phyloP scores from a whole-genome alignment of 345 rosid genomes.

The Citropsis articulata region DNA sequence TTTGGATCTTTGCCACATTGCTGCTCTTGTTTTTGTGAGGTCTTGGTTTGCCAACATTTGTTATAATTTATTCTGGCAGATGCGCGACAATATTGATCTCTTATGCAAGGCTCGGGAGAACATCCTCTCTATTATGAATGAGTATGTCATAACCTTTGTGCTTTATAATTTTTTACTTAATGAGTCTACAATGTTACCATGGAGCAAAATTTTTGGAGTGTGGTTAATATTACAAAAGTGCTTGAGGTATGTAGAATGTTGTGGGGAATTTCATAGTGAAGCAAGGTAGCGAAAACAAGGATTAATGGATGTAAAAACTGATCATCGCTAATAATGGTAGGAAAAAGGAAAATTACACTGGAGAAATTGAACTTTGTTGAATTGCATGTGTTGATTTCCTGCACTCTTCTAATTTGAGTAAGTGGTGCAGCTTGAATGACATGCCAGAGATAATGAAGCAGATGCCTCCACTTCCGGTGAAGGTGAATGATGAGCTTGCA shows the following conservation, averaged over 20 bases:
- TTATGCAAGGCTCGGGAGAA: conserved; percentile 67
- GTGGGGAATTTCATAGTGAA: not conserved
- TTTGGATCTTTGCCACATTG: not conserved
- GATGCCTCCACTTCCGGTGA: conserved; percentile 85
- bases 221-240: not conserved
- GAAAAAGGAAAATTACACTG: not conserved
- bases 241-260: not conserved
- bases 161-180: conserved; percentile 9
- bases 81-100: conserved; percentile 60
- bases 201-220: not conserved
- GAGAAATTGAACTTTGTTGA: not conserved
- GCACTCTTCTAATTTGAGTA: conserved; percentile 15
- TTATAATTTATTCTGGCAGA: conserved; percentile 34
- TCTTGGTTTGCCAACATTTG: not conserved
- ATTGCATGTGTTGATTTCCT: not conserved
- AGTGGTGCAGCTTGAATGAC: conserved; percentile 65
- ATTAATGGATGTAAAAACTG: no score
- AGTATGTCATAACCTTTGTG: conserved; percentile 37
- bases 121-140: conserved; percentile 64
- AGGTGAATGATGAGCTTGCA: conserved; percentile 73
- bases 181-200: not conserved
- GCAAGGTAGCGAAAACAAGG: not conserved
- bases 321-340: not conserved
- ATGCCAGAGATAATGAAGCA: conserved; percentile 83
- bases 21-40: not conserved